A percentile compares a stretch with the other conserved stretches of the same genome.
phyloP scores from a whole-genome alignment of 1,284 basidiomycete species.

The Neolentinus lepideus region DNA sequence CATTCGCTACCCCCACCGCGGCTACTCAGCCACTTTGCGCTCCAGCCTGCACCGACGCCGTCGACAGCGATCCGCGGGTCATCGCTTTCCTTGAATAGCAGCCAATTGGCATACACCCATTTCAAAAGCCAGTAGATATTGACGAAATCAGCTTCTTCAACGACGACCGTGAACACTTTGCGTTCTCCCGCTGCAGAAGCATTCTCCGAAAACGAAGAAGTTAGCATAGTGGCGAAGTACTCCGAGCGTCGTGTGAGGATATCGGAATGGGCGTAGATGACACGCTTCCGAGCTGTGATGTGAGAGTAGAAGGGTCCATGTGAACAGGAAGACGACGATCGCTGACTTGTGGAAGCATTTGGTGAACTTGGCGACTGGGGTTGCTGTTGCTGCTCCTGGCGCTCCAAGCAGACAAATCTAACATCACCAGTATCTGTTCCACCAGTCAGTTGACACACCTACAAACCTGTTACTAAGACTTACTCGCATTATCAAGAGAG shows the following conservation, averaged over 20 bases:
- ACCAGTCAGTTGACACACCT: slow-evolving; percentile 6
- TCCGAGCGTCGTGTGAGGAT: slow-evolving; percentile 68
- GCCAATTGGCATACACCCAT: slow-evolving; percentile 76
- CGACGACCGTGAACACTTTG: slow-evolving; percentile 58
- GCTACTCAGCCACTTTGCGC: slow-evolving; percentile 44
- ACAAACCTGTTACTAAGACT: slow-evolving; percentile 18
- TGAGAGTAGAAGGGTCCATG: slow-evolving; percentile 33
- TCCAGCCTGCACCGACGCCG: slow-evolving; percentile 57
- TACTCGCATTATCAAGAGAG: slow-evolving; percentile 58
- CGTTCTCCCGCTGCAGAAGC: slow-evolving; percentile 36
- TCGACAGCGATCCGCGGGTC: slow-evolving; percentile 58
- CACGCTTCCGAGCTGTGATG: slow-evolving; percentile 51
- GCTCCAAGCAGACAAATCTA: slow-evolving; percentile 66
- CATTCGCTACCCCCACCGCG: slow-evolving; percentile 44
- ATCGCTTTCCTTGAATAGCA: slow-evolving; percentile 57
- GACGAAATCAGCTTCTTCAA: slow-evolving; percentile 78
- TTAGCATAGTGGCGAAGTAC: slow-evolving; percentile 77
- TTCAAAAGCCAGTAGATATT: slow-evolving; percentile 82
- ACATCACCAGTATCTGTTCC: slow-evolving; percentile 43
- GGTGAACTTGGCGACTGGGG: slow-evolving; percentile 17
- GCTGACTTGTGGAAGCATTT: slow-evolving; percentile 20
- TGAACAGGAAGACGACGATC: slow-evolving; percentile 29
- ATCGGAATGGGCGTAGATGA: slow-evolving; percentile 79
- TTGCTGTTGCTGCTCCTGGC: slow-evolving; percentile 26
- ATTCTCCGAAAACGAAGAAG: slow-evolving; percentile 64